Conservation (phyloP, 257 asterid species). For the Nemophila menziesii region DNA sequence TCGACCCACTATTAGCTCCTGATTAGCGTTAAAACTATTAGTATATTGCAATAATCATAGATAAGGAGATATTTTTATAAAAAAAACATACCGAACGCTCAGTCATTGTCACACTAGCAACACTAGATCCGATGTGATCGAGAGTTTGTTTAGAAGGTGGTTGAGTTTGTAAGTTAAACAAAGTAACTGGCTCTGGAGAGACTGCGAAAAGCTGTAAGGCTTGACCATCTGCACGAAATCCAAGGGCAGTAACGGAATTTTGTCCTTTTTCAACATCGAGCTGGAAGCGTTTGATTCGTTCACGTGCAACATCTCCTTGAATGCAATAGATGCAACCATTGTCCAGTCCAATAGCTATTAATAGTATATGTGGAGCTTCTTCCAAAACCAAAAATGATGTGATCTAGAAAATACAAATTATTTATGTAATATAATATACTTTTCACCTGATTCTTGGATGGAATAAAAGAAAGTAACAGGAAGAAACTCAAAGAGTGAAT, state of each 20-base stretch:
- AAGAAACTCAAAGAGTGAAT: background rate
- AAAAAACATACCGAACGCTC: conserved; percentile 56
- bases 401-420: conserved; percentile 39
- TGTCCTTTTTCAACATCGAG: conserved; percentile 52
- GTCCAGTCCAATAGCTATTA: conserved; percentile 83
- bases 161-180: conserved; percentile 63
- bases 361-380: conserved; percentile 89
- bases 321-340: conserved; percentile 89
- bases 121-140: conserved; percentile 82
- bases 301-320: conserved; percentile 98
- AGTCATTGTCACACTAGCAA: conserved; percentile 71
- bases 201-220: conserved; percentile 73
- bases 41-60: too few relatives aligned
- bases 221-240: conserved; percentile 85
- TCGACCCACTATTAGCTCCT: conserved; percentile 93
- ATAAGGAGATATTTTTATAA: background rate
- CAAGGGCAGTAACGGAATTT: conserved; percentile 64
- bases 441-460: too few relatives aligned
- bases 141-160: conserved; percentile 56
- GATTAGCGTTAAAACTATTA: conserved; percentile 11
- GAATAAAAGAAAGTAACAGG: background rate
- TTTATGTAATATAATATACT: background rate
- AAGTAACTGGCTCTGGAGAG: conserved; percentile 74
- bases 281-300: conserved; percentile 80
- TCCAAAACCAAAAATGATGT: conserved; percentile 73